phyloP scores from a whole-genome alignment of 108 stramenopile genomes.

The Cyclotella kingstonii region DNA sequence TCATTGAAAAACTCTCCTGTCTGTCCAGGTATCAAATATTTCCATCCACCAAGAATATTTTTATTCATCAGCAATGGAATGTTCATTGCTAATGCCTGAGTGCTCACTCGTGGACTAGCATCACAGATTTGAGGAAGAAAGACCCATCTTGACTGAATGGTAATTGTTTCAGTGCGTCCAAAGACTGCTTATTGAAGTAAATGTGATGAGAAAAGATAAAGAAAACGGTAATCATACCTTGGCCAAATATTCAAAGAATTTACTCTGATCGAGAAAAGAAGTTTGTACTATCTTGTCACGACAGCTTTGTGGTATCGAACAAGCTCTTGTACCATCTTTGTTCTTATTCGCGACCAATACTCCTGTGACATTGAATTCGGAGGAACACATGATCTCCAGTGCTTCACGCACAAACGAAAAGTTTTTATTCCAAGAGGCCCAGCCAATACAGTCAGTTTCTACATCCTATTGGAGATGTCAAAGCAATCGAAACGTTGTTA shows the following conservation, averaged over 20 bases:
- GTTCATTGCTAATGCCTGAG: slow-evolving; percentile 46
- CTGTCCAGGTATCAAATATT: slow-evolving; percentile 36
- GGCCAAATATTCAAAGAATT: slow-evolving; percentile 36
- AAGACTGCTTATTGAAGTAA: neutral
- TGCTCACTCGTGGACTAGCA: slow-evolving; percentile 47
- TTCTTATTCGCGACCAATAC: slow-evolving; percentile 48
- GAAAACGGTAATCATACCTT: slow-evolving; percentile 28
- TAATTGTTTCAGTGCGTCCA: neutral
- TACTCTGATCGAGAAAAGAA: slow-evolving; percentile 33
- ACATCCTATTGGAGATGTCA: no score
- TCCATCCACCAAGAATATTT: slow-evolving; percentile 52
- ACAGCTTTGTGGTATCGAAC: slow-evolving; percentile 31
- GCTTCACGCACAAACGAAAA: slow-evolving; percentile 48
- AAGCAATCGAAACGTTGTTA: neutral
- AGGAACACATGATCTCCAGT: slow-evolving; percentile 44
- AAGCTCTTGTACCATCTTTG: slow-evolving; percentile 34
- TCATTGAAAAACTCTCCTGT: slow-evolving; percentile 50
- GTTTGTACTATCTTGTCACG: slow-evolving; percentile 43
- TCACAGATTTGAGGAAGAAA: slow-evolving; percentile 50
- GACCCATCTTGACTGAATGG: slow-evolving; percentile 32
- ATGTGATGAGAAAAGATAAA: no score
- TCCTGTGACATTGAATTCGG: slow-evolving; percentile 49
- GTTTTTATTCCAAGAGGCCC: slow-evolving; percentile 44
- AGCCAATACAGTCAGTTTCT: slow-evolving; percentile 40
- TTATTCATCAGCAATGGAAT: slow-evolving; percentile 45